phyloP scores from a whole-genome alignment of 164 flowering plant species.

The Annona squamosa region DNA sequence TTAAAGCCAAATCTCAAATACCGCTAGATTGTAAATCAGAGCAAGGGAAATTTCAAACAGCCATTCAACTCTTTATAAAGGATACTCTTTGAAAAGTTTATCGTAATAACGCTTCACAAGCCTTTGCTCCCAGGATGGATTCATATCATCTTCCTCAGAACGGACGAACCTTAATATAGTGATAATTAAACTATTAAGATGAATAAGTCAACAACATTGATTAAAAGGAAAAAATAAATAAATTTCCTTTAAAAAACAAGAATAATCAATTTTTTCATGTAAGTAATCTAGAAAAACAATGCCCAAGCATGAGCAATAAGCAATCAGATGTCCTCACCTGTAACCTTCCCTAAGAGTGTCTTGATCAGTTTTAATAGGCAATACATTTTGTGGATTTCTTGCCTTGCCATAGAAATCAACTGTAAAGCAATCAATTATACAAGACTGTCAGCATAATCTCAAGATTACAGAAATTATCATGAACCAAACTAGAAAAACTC shows the following conservation, averaged over 20 bases:
- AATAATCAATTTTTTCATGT: background rate
- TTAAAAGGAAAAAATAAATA: background rate
- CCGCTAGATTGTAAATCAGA: background rate
- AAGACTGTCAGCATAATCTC: no score
- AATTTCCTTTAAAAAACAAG: background rate
- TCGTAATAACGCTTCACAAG: slow-evolving; percentile 92
- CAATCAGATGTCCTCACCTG: slow-evolving; percentile 33
- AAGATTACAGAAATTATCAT: no score
- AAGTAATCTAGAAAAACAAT: background rate
- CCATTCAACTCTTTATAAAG: slow-evolving; percentile 24
- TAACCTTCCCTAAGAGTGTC: slow-evolving; percentile 91
- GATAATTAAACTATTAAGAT: background rate
- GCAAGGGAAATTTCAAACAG: background rate
- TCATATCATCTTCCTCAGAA: slow-evolving; percentile 84
- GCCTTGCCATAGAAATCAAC: slow-evolving; percentile 62
- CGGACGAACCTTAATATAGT: slow-evolving; percentile 62
- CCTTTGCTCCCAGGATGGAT: slow-evolving; percentile 91
- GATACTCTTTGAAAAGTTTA: slow-evolving; percentile 99
- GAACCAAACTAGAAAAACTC: no score
- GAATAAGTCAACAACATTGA: background rate
- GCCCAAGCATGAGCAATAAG: background rate
- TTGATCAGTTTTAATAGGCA: slow-evolving; percentile 78
- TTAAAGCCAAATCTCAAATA: no score
- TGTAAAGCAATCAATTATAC: slow-evolving; percentile 22
- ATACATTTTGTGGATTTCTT: slow-evolving; percentile 22